Base-by-base conservation (phyloP, 2,329 filamentous ascomycete genomes). In the Cadophora luteo-olivacea region DNA sequence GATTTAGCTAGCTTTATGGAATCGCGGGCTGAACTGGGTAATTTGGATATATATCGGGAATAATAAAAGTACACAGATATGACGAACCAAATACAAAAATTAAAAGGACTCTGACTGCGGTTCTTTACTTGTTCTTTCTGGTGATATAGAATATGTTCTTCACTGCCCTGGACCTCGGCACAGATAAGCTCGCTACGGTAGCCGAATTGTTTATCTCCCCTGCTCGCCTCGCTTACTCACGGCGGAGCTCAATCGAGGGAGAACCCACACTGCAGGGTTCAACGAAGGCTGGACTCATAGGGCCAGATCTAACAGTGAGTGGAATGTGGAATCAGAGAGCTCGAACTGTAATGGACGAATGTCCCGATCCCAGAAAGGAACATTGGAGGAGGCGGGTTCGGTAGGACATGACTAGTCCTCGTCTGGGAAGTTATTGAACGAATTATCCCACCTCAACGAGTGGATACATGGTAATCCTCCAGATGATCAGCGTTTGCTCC, bases 61-160 rank as follows among this genome's bases (percentile, higher is more conserved):
- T 55, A 55, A 29, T 19, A 33, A n/a, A 55, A 19, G 52, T 55
- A 55, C 52, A 55, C 25, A 55, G 52, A 55, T 55, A 55, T 55
- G 52, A 55, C 1, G 52, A 55, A 55, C 12, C 14, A 55, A 55
- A 55, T 33, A 55, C 9, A 55, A 55, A 55, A 33, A 33, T 55
- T 9, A 33, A 55, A 55, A 55, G 16, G 45, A 19, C 45, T 22
- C n/a, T 49, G 19, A 7, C 6, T 49, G 22, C 45, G 12, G 5
- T 22, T 22, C 19, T 49, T 29, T 29, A 29, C 7, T 22, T 49
- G 5, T 49, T 6, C 5, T 22, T 6, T n/a, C 22, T 49, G 11
- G 41, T 14, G 33, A 36, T 38, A 4, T 29, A 29, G 3, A 29
- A 29, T 29, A 29, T 29, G 29, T 29, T 29, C 29, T 29, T 29